Percentiles rank a stretch among this genome's conserved stretches.
Conservation (phyloP, 306 rosid species). For the Luffa acutangula region DNA sequence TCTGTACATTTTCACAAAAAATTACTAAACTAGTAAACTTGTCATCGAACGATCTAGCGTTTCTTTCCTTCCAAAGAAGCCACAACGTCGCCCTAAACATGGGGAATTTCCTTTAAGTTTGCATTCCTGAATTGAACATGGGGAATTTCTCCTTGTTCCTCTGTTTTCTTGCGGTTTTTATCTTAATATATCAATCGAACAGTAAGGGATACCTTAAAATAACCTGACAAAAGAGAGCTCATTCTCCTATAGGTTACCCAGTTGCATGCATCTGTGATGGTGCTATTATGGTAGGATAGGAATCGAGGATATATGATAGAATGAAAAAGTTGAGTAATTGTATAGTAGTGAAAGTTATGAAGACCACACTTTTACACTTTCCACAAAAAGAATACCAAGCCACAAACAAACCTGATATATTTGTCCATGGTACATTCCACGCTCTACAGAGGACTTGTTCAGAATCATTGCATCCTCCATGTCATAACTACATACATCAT, state of each 20-base stretch:
- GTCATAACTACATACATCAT: constrained; percentile 52
- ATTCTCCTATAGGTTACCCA: neutral
- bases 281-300: neutral
- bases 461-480: constrained; percentile 99
- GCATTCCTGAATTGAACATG: too few species aligned
- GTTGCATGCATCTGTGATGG: neutral
- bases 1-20: too few species aligned
- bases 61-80: too few species aligned
- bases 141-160: too few species aligned
- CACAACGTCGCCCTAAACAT: too few species aligned
- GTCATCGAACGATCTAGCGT: too few species aligned
- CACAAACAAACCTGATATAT: constrained; percentile 66
- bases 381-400: neutral
- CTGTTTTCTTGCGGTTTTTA: too few species aligned
- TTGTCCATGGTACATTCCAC: constrained; percentile 94
- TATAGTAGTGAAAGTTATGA: neutral
- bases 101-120: too few species aligned
- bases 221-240: neutral
- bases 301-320: neutral
- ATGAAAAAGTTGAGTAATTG: neutral
- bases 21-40: too few species aligned
- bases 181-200: too few species aligned
- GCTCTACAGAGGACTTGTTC: constrained; percentile 90
- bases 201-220: neutral
- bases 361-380: neutral